Conservation (phyloP, 352 stramenopile genomes). For the Elongisporangium anandrum region DNA sequence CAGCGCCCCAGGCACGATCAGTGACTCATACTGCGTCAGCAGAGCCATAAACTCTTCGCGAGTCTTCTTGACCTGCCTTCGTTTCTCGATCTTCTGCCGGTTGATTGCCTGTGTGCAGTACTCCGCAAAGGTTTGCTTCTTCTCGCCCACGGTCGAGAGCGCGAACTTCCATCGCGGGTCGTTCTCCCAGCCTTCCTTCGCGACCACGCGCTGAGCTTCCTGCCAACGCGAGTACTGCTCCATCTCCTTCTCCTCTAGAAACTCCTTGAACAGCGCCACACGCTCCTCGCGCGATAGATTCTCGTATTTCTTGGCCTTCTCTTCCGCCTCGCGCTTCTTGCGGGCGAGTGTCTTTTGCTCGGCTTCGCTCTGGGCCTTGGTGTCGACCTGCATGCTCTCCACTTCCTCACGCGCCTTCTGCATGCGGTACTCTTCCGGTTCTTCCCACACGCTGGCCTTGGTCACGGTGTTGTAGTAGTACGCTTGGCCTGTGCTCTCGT, state of each 20-base stretch:
- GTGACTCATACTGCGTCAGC: slow-evolving; percentile 44
- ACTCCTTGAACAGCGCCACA: slow-evolving; percentile 61
- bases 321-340: slow-evolving; percentile 43
- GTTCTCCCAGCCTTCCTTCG: slow-evolving; percentile 48
- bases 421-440: slow-evolving; percentile 74
- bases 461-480: slow-evolving; percentile 84
- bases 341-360: slow-evolving; percentile 9
- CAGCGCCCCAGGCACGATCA: slow-evolving; percentile 11
- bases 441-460: slow-evolving; percentile 76
- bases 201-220: slow-evolving; percentile 54
- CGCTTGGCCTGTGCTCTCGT: slow-evolving; percentile 53
- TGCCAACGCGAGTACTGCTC: slow-evolving; percentile 68
- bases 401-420: slow-evolving; percentile 68
- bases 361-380: slow-evolving; percentile 11
- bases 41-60: slow-evolving; percentile 77
- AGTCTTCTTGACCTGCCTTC: slow-evolving; percentile 61
- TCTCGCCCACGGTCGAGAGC: slow-evolving; percentile 60
- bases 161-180: slow-evolving; percentile 70
- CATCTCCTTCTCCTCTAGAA: slow-evolving; percentile 70
- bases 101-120: slow-evolving; percentile 77
- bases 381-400: slow-evolving; percentile 50
- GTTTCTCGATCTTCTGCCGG: slow-evolving; percentile 57
- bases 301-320: slow-evolving; percentile 36
- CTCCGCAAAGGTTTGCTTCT: slow-evolving; percentile 82
- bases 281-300: slow-evolving; percentile 46